Evolutionary conservation across 129 eudicot genomes (phyloP), one percentile per base, ranked within the genome.

Genomic region (Heracleum sosnowskyi): DNA sequence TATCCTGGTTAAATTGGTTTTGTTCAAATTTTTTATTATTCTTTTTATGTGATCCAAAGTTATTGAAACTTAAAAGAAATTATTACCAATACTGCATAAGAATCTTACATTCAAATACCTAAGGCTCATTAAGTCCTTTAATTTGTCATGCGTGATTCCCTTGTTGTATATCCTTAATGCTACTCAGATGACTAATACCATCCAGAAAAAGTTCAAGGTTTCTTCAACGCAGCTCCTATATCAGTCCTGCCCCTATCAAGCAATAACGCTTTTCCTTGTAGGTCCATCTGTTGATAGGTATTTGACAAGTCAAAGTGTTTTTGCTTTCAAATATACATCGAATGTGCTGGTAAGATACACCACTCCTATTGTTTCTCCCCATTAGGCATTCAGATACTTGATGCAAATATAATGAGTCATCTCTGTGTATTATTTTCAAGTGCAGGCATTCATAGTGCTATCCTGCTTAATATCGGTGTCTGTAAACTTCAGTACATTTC

Each of bases 201-300:
- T 91, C 75, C 97, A 91, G 88, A 91, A 91, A 83, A 91, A 89
- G 86, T 91, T 86, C 84, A 91, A 91, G 85, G 97, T 91, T 84
- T 89, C 97, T 70, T 91, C 95, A 40, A 91, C 97, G 29, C 97
- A 91, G 76, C 90, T 91, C 36, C 83, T 91, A 40, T 91, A 91
- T 68, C 97, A 91, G 81, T 91, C 97, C 49, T 89, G 86, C 77
- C 95, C 95, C 7, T 90, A 90, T 80, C 91, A 87, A 60, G 90
- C 90, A 78, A 80, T 91, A 81, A 91, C 85, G 35, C 80, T 91
- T 64, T 91, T 91, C 82, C 37, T 89, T 42, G 81, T 83, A 8
- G 97, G 97, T 77, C 97, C 97, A 11, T 91, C 89, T 87, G 82
- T 91, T 69, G 97, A 91, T 34, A 89, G 88, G 47, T 90, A 89